Evolutionary conservation across 1,139 yeast species (phyloP), one percentile per base, ranked within the genome.

Genomic region (Candida glucosophila): DNA sequence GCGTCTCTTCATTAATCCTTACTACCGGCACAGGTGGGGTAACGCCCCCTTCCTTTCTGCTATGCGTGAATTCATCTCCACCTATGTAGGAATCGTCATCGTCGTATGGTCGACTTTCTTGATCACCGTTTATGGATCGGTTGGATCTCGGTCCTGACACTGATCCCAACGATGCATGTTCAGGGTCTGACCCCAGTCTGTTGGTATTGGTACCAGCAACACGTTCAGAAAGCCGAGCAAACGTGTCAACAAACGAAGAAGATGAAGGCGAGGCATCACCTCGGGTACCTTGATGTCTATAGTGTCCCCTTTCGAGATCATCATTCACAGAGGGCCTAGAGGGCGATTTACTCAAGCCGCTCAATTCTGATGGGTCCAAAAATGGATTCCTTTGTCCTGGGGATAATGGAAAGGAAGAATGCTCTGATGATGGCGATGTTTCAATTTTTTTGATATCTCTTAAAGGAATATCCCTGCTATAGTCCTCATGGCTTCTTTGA

Each of bases 171-270:
- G n/a, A n/a, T n/a, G n/a, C n/a, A n/a, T n/a, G n/a, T n/a, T n/a
- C n/a, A n/a, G n/a, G n/a, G n/a, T n/a, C n/a, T n/a, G n/a, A n/a
- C n/a, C n/a, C n/a, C n/a, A n/a, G n/a, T n/a, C n/a, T 7, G 25
- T 12, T 9, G 22, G 15, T 19, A 19, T 15, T 7, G 26, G 52
- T 33, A 4, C 69, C 70, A 1, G 67, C 68, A 25, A 63, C 53
- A 37, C 70, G 56, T 28, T 62, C 65, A 0, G 67, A 57, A 3
- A 63, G 48, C 29, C 64, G 40, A 3, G 62, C 37, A 19, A 63
- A 33, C 4, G 52, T 46, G 28, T 51, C 48, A 8, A 16, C 18
- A 16, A 16, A n/a, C 8, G 50, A 46, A 2, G 43, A 33, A 8
- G 41, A 33, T n/a, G 41, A 31, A 15, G 34, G 22, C 6, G 28